A percentile compares a stretch with the other conserved stretches of the same genome.
Evolutionary conservation across 306 rosid genomes (phyloP).

Genomic region (Fragaria iinumae): DNA sequence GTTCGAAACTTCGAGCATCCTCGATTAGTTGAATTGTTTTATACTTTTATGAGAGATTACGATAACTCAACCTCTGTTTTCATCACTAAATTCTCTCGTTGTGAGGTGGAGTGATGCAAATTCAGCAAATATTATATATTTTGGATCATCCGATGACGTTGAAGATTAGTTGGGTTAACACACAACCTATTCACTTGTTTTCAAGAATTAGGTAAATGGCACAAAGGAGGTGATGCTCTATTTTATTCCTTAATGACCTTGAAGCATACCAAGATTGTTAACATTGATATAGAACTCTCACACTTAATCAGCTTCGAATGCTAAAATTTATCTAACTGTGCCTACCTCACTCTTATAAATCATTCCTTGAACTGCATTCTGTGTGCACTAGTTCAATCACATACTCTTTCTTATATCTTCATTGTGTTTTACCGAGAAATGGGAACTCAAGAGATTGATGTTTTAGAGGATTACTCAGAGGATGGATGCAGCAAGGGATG

Average conservation of each 20-base stretch:
- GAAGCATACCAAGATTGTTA: conserved; percentile 37
- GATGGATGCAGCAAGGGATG: conserved; percentile 38
- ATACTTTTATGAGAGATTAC: neutral
- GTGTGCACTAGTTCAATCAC: neutral
- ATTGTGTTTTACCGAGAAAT: conserved; percentile 18
- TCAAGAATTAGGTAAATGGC: conserved; percentile 35
- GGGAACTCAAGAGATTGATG: conserved; percentile 25
- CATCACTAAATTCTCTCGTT: neutral
- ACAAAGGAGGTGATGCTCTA: conserved; percentile 30
- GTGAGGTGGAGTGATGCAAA: neutral
- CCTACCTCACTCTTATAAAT: conserved; percentile 30
- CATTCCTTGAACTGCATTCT: conserved; percentile 19
- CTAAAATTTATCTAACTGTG: conserved; percentile 16
- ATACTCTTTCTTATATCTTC: neutral
- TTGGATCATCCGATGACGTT: neutral
- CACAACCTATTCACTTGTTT: neutral
- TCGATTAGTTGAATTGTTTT: neutral
- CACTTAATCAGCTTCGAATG: conserved; percentile 17
- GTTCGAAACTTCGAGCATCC: neutral
- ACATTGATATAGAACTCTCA: conserved; percentile 10
- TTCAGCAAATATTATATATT: neutral
- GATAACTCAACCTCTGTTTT: neutral
- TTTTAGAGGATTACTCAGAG: conserved; percentile 8
- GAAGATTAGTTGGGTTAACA: neutral
- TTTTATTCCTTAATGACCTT: neutral